These are phyloP conservation scores for Myxozyma nipponensis DNA, from an alignment of 805 yeast genomes.

Conservation along the genomic window DNA sequence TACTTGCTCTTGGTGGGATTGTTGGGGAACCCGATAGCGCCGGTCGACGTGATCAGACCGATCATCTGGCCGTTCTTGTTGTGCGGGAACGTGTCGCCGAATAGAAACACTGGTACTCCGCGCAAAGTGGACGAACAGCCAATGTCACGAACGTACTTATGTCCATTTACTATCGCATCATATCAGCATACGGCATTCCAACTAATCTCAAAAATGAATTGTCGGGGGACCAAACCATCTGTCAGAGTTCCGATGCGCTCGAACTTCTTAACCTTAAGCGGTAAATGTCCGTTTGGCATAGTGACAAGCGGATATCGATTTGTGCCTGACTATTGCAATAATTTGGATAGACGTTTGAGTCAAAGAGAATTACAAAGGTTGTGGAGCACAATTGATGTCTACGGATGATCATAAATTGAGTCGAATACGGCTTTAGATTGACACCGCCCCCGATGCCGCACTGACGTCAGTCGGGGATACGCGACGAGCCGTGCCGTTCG, in stretches of 20 bases:
- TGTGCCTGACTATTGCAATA: not conserved
- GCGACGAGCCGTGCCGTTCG: not conserved
- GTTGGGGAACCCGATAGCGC: conserved; percentile 15
- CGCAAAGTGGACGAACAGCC: conserved; percentile 21
- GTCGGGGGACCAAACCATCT: conserved; percentile 12
- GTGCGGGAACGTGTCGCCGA: conserved; percentile 26
- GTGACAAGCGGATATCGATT: not conserved
- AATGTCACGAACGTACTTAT: conserved; percentile 24
- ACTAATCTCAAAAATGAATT: not conserved
- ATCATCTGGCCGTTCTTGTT: conserved; percentile 24
- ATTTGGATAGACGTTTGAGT: no score
- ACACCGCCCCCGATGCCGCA: no score
- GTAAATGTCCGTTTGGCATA: conserved; percentile 16
- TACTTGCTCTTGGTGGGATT: conserved; percentile 22
- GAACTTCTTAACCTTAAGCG: conserved; percentile 19
- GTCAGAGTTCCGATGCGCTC: conserved; percentile 26
- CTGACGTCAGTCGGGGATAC: no score
- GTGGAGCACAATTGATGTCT: no score
- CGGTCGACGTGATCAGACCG: conserved; percentile 24
- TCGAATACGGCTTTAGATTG: no score
- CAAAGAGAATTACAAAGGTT: no score
- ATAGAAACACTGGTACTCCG: conserved; percentile 18
- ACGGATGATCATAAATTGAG: no score
- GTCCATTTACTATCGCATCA: conserved; percentile 14
- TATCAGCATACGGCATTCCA: not conserved